Conservation (phyloP, 441 rosid genomes). For the Populus hybrid region DNA sequence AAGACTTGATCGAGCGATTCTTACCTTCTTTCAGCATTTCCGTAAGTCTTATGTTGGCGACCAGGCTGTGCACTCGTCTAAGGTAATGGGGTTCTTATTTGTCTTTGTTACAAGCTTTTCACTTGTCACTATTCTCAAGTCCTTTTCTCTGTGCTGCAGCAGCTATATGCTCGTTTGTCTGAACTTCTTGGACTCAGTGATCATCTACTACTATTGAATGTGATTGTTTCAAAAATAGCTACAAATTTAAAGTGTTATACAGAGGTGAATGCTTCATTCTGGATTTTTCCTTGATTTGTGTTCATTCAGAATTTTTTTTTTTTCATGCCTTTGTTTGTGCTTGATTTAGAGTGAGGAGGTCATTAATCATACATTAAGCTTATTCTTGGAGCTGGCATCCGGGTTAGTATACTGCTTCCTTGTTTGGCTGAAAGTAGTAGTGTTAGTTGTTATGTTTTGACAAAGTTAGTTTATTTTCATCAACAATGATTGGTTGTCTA, state of each 20-base stretch:
- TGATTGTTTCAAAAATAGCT: conserved; percentile 92
- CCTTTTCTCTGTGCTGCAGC: conserved; percentile 67
- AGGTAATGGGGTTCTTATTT: conserved; percentile 48
- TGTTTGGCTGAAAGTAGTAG: conserved; percentile 11
- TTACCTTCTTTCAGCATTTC: conserved; percentile 94
- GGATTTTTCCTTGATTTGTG: conserved; percentile 12
- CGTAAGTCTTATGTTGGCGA: conserved; percentile 99
- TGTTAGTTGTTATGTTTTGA: conserved; percentile 17
- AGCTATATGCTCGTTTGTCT: conserved; percentile 87
- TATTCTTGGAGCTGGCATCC: conserved; percentile 95
- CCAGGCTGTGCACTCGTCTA: conserved; percentile 98
- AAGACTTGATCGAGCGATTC: conserved; percentile 98
- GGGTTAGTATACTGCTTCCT: conserved; percentile 60
- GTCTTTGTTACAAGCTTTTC: conserved; percentile 6
- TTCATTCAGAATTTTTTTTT: not conserved
- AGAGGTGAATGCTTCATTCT: conserved; percentile 50
- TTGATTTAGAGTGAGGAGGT: conserved; percentile 84
- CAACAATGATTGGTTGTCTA: conserved; percentile 10
- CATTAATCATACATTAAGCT: conserved; percentile 88
- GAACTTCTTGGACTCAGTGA: conserved; percentile 96
- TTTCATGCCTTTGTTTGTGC: conserved; percentile 9
- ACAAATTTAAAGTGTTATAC: conserved; percentile 94
- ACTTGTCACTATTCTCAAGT: conserved; percentile 27
- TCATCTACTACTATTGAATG: conserved; percentile 86
- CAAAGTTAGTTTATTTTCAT: conserved; percentile 7